Evolutionary conservation across 2,329 filamentous ascomycete species (phyloP).

Genomic region (Penicillium sp.): DNA sequence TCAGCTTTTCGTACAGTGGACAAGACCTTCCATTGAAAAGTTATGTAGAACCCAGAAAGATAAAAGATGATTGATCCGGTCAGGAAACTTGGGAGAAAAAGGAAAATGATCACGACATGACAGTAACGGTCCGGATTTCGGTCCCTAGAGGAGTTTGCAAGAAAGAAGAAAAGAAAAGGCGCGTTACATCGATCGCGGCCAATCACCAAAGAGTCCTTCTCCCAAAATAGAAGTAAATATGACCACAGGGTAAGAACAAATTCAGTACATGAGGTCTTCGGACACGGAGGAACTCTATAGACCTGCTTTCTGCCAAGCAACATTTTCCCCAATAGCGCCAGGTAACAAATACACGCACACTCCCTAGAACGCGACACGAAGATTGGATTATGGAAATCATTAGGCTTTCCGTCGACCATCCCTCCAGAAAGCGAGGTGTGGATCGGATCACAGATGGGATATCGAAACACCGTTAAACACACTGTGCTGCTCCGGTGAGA

Average conservation of each 20-base stretch:
- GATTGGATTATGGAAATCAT: conserved; percentile 37
- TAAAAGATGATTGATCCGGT: neutral
- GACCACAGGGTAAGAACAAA: conserved; percentile 12
- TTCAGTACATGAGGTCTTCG: conserved; percentile 23
- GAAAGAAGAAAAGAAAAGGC: conserved; percentile 7
- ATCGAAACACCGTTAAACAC: conserved; percentile 9
- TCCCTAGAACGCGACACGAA: conserved; percentile 33
- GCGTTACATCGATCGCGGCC: neutral
- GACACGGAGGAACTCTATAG: conserved; percentile 24
- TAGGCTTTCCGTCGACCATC: conserved; percentile 29
- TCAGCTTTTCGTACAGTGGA: neutral
- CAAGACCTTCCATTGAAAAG: neutral
- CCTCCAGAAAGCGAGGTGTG: conserved; percentile 17
- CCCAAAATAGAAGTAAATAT: conserved; percentile 2
- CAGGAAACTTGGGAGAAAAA: conserved; percentile 5
- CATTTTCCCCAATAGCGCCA: conserved; percentile 37
- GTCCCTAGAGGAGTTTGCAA: conserved; percentile 13
- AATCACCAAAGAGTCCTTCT: conserved; percentile 7
- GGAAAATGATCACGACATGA: conserved; percentile 15
- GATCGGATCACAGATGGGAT: conserved; percentile 15
- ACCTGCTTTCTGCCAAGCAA: conserved; percentile 31
- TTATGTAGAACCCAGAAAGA: neutral
- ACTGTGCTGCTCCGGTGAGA: conserved; percentile 3
- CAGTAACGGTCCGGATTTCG: conserved; percentile 17
- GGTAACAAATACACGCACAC: conserved; percentile 29